These are phyloP conservation scores for Ustulina deusta DNA, from an alignment of 2,329 filamentous ascomycete species.

Conservation along the genomic window DNA sequence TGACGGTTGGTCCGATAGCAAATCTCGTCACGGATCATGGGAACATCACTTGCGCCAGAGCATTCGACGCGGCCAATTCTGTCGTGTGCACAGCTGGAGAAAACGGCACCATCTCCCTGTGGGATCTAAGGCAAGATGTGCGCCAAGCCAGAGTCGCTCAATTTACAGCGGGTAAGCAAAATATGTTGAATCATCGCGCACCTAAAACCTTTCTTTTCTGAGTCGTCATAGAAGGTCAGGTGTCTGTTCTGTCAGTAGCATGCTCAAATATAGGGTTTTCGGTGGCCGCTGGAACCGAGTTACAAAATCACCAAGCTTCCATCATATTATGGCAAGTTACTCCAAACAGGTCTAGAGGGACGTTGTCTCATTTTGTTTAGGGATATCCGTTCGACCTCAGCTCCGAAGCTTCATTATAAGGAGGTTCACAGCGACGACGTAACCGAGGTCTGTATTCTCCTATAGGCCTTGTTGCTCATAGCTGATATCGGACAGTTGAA, in stretches of 20 bases:
- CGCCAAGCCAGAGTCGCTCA: conserved; percentile 56
- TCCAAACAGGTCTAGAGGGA: neutral
- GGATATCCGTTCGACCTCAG: conserved; percentile 66
- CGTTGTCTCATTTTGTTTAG: conserved; percentile 53
- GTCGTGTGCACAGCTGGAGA: conserved; percentile 77
- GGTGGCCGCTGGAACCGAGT: conserved; percentile 79
- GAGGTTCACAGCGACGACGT: conserved; percentile 77
- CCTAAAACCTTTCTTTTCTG: conserved; percentile 37
- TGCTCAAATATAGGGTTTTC: conserved; percentile 67
- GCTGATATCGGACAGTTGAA: conserved; percentile 60
- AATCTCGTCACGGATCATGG: conserved; percentile 62
- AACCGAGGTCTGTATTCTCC: conserved; percentile 62
- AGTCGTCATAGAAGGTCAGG: conserved; percentile 55
- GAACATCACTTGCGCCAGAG: conserved; percentile 72
- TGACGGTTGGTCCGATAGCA: conserved; percentile 59
- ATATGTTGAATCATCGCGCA: conserved; percentile 4
- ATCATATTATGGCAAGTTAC: conserved; percentile 69
- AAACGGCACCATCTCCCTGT: conserved; percentile 74
- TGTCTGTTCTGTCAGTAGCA: conserved; percentile 73
- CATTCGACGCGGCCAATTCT: conserved; percentile 63
- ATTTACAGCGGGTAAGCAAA: conserved; percentile 58
- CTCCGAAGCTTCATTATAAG: conserved; percentile 66
- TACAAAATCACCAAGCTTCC: conserved; percentile 71
- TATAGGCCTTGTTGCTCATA: conserved; percentile 12
- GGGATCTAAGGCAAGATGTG: conserved; percentile 69